Evolutionary conservation across 129 eudicot genomes (phyloP).

Genomic region (Flaveria ramosissima): DNA sequence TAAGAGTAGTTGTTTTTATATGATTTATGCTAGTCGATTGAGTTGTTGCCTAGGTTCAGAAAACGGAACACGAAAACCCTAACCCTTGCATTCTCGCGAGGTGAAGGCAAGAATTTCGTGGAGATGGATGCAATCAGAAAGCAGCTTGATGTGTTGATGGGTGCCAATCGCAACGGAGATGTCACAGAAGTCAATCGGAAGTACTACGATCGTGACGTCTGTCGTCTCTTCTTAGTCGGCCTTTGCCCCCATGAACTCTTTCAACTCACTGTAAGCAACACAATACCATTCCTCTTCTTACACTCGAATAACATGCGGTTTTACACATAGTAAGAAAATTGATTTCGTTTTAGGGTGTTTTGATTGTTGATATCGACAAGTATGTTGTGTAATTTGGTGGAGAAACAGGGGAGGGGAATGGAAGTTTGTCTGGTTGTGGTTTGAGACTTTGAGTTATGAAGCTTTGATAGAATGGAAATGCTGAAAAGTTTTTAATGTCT

Average conservation of each 20-base stretch:
- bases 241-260: constrained; percentile 98
- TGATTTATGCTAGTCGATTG: too few relatives aligned
- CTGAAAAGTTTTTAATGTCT: background rate
- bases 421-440: too few relatives aligned
- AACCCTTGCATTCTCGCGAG: constrained; percentile 14
- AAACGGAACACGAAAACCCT: constrained; percentile 27
- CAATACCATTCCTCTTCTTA: background rate
- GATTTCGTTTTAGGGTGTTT: constrained; percentile 14
- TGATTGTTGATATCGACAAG: background rate
- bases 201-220: constrained; percentile 95
- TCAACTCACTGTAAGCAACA: constrained; percentile 72
- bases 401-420: too few relatives aligned
- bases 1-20: too few relatives aligned
- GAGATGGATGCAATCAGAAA: constrained; percentile 92
- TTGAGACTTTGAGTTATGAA: background rate
- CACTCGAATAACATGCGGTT: background rate
- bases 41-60: too few relatives aligned
- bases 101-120: background rate
- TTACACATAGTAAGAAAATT: background rate
- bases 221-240: constrained; percentile 88
- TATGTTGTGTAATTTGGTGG: too few relatives aligned
- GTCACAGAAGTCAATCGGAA: constrained; percentile 78
- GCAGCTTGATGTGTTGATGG: constrained; percentile 93
- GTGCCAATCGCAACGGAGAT: constrained; percentile 93
- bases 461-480: constrained; percentile 5